phyloP scores from a whole-genome alignment of 2,329 filamentous ascomycete species.

The Aspergillus versicolor region DNA sequence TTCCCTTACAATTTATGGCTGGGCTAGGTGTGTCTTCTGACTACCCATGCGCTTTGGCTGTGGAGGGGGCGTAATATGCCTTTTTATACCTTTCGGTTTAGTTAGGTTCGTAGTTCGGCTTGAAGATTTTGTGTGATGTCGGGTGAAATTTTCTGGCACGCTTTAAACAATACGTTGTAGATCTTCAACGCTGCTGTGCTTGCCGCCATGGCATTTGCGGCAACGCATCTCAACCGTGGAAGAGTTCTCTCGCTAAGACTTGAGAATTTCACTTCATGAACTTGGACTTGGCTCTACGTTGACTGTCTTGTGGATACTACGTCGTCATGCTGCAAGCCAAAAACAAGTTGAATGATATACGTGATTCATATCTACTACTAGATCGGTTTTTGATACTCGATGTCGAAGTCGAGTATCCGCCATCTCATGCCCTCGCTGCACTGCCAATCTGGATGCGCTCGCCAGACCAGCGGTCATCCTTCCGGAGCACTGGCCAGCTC shows the following conservation, averaged over 20 bases:
- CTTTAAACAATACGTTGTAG: neutral
- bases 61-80: slow-evolving; percentile 49
- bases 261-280: no score
- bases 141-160: neutral
- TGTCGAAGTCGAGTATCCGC: slow-evolving; percentile 7
- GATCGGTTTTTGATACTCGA: slow-evolving; percentile 1
- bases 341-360: neutral
- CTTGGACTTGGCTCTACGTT: neutral
- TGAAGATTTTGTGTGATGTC: neutral
- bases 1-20: slow-evolving; percentile 46
- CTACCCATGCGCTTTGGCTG: slow-evolving; percentile 45
- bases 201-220: neutral
- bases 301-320: neutral
- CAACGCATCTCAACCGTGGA: neutral
- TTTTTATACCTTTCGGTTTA: slow-evolving; percentile 16
- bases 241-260: neutral
- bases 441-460: slow-evolving; percentile 89
- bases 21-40: slow-evolving; percentile 41
- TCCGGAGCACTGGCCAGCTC: slow-evolving; percentile 82
- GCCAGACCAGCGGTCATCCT: slow-evolving; percentile 69
- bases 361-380: slow-evolving; percentile 3
- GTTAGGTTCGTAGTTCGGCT: neutral
- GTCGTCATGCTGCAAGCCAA: neutral
- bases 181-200: neutral
- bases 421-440: slow-evolving; percentile 60